Conservation (phyloP, 441 rosid genomes). For the Mallotus japonicus region DNA sequence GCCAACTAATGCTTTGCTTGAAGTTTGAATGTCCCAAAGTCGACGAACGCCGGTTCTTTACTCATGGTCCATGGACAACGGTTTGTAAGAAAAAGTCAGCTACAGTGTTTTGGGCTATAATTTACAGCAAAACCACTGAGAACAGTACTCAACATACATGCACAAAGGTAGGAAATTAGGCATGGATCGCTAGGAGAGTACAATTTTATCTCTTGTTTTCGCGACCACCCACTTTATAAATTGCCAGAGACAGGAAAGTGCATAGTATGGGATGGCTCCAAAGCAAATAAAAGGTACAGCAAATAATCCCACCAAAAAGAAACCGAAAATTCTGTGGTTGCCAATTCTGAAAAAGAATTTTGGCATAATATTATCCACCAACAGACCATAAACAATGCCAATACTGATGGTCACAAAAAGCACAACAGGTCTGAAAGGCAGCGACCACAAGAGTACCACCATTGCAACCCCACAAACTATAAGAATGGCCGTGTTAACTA, state of each 20-base stretch:
- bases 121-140: too few relatives aligned
- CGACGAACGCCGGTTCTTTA: too few relatives aligned
- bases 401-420: background rate
- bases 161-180: too few relatives aligned
- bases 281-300: conserved; percentile 8
- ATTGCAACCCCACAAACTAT: background rate
- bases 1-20: too few relatives aligned
- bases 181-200: too few relatives aligned
- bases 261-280: background rate
- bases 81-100: too few relatives aligned
- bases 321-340: conserved; percentile 6
- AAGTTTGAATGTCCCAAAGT: too few relatives aligned
- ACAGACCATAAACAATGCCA: conserved; percentile 1
- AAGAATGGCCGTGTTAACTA: conserved; percentile 9
- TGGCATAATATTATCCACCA: conserved; percentile 13
- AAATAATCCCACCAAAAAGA: background rate
- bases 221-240: background rate
- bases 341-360: conserved; percentile 9
- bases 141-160: too few relatives aligned
- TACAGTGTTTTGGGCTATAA: too few relatives aligned
- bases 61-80: too few relatives aligned
- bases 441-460: conserved; percentile 4
- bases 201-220: background rate
- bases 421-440: conserved; percentile 15
- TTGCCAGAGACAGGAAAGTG: background rate